Base-by-base conservation (phyloP, 352 stramenopile genomes). In the Phytopythium vexans region DNA sequence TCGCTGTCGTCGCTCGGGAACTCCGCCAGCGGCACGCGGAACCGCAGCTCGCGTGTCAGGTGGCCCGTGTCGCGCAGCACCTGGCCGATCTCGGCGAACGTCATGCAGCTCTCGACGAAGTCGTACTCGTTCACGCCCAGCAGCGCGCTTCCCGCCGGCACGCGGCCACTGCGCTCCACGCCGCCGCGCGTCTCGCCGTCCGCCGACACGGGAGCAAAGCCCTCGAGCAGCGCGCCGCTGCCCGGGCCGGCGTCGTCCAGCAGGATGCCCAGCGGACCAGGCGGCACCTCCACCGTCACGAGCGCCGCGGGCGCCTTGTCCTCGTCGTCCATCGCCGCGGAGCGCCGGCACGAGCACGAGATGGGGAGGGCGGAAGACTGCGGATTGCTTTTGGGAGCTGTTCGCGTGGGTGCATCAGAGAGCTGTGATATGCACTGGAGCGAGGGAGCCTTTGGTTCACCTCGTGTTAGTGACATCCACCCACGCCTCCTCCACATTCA, bases 251-350 rank as follows among this genome's bases (percentile, higher is more conserved):
- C 66, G 35, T 68, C 43, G 46, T 90, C 77, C 27, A 92, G 72
- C 41, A 92, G 37, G 54, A 92, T 84, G 38, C 78, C 82, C 9
- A 92, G 64, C 16, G 82, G 75, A 8, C 81, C 81, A 10, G 77
- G 72, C 14, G 71, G 62, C 52, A 89, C 75, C 2, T 41, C 32
- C 15, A 92, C 62, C 15, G 82, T 66, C 37, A 84, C 60, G 51
- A 82, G 39, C 10, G 56, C 32, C 55, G 10, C 47, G 36, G 4
- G 3, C 10, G 27, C n/a, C 47, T 21, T 6, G 3, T 32, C 46
- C 6, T 34, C 46, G 34, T 16, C 33, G 35, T 35, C 1, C 31
- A n/a, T 51, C 44, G 46, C 33, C 37, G 34, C 46, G 47, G 34
- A 52, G 42, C 47, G 43, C 43, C 3, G 21, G 21, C 21, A 27